Conservation (phyloP, 306 rosid species). For the Macrotyloma uniflorum region DNA sequence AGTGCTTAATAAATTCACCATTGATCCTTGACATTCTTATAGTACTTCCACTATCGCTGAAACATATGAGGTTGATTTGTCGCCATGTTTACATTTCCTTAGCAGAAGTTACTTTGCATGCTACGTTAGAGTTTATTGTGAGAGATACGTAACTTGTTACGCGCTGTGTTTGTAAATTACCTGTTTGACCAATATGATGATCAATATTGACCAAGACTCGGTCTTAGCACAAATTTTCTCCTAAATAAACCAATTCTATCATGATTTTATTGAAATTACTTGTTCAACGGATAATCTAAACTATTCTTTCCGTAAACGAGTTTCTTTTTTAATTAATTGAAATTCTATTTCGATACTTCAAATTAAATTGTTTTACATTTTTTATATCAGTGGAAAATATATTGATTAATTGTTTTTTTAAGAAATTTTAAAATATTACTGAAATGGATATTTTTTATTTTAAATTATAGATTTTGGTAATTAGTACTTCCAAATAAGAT, state of each 20-base stretch:
- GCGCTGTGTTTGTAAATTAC: background rate
- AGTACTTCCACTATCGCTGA: background rate
- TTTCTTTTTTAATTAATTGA: too few relatives aligned
- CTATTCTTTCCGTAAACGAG: too few relatives aligned
- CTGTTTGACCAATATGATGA: background rate
- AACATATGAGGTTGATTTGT: background rate
- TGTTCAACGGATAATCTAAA: too few relatives aligned
- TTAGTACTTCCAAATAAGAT: too few relatives aligned
- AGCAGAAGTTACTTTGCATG: background rate
- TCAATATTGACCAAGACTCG: conserved; percentile 17
- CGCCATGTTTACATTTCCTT: background rate
- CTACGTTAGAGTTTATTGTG: background rate
- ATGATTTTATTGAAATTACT: background rate
- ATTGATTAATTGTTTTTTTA: too few relatives aligned
- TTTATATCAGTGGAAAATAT: too few relatives aligned
- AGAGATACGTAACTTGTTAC: background rate
- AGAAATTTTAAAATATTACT: too few relatives aligned
- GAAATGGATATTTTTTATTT: too few relatives aligned
- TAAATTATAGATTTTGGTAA: too few relatives aligned
- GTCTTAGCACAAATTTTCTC: background rate
- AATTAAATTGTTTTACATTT: too few relatives aligned
- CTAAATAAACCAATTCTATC: background rate
- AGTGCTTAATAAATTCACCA: background rate
- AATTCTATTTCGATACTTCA: too few relatives aligned
- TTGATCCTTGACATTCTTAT: background rate